Evolutionary conservation across 169 alveolate species (phyloP), one percentile per base, ranked within the genome.

Genomic region (Eimeria tenella): DNA sequence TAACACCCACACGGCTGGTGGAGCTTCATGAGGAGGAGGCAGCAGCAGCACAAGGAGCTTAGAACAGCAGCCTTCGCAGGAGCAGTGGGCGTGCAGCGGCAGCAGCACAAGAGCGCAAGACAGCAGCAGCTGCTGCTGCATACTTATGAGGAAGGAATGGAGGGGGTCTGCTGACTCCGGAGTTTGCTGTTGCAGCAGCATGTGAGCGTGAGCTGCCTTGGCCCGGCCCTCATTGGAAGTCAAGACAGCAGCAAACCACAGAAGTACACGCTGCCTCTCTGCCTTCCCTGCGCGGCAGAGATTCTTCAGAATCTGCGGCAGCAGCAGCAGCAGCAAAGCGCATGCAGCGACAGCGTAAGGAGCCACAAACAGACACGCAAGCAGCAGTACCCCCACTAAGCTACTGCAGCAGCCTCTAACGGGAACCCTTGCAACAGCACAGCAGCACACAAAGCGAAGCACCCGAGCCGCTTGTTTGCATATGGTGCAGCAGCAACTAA

Each of bases 111-210:
- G n/a, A 21, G 31, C 79, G 79, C 79, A 68, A 58, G 79, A 19
- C 68, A 77, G 65, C 62, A 6, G 50, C 87, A 77, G 3, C 65
- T 8, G 25, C 21, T 4, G 55, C 58, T 19, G 65, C 93, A 31
- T 68, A 87, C 93, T 87, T n/a, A 87, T 58, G 53, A 87, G 93
- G 84, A 87, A 63, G 42, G 93, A 15, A 31, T 87, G 93, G 55
- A 87, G 74, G 50, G 93, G 93, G 60, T 87, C 93, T 8, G 75
- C 71, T 1, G 86, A 70, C 86, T 87, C 93, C 53, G 93, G 79
- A 1, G 86, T 77, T 49, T 87, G 93, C 75, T 65, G 86, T 19
- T 87, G 93, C 73, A 60, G 68, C 74, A 87, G 50, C 56, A 75
- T 42, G 23, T 63, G 93, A 58, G 55, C 62, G 74, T 87, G 93